Conservation (phyloP, 2,329 filamentous ascomycete genomes). For the Alternaria novae-zelandiae region DNA sequence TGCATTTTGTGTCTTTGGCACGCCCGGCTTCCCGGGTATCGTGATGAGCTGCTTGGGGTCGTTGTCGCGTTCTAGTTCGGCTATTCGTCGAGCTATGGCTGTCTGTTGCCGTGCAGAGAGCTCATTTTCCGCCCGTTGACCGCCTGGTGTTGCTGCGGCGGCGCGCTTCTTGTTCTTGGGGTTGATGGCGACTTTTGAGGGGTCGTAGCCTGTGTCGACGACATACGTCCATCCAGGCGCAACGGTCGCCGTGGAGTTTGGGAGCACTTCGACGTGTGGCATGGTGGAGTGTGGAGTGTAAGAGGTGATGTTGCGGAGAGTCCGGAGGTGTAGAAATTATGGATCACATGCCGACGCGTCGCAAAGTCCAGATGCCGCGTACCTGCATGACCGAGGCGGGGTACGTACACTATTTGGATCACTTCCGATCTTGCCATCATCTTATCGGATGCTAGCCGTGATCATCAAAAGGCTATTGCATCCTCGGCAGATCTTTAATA, state of each 20-base stretch:
- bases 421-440: neutral
- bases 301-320: slow-evolving; percentile 7
- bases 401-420: slow-evolving; percentile 6
- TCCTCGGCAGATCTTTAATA: neutral
- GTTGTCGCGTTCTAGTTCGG: slow-evolving; percentile 78
- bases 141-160: slow-evolving; percentile 49
- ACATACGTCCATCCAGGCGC: slow-evolving; percentile 95
- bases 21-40: slow-evolving; percentile 38
- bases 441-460: neutral
- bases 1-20: slow-evolving; percentile 64
- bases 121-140: slow-evolving; percentile 58
- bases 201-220: slow-evolving; percentile 71
- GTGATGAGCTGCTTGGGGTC: slow-evolving; percentile 59
- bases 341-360: slow-evolving; percentile 20
- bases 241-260: slow-evolving; percentile 68
- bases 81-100: slow-evolving; percentile 80
- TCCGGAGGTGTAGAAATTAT: slow-evolving; percentile 14
- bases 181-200: slow-evolving; percentile 60
- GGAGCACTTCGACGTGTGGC: slow-evolving; percentile 82
- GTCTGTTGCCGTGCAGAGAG: slow-evolving; percentile 82
- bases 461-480: neutral
- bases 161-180: slow-evolving; percentile 71
- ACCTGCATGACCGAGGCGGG: slow-evolving; percentile 18
- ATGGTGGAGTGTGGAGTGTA: slow-evolving; percentile 47
- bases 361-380: neutral